Evolutionary conservation across 768 basidiomycete genomes (phyloP).

Genomic region (Crepidotus variabilis): DNA sequence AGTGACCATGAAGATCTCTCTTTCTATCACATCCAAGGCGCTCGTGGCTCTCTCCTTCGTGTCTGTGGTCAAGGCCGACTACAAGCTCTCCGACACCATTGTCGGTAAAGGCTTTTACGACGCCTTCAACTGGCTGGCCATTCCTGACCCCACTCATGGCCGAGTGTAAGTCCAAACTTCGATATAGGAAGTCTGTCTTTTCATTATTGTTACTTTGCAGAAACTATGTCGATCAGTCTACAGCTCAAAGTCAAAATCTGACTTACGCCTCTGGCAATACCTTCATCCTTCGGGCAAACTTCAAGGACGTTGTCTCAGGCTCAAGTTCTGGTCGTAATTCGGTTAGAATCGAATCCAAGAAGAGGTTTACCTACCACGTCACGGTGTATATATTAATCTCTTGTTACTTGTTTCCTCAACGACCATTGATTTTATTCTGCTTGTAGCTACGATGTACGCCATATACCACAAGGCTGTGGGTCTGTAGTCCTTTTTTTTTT

Average conservation of each 20-base stretch:
- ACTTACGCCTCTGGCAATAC: slow-evolving; percentile 39
- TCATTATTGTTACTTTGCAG: slow-evolving; percentile 16
- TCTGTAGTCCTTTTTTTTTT: slow-evolving; percentile 15
- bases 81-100: slow-evolving; percentile 42
- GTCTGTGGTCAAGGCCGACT: no score
- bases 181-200: neutral
- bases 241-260: slow-evolving; percentile 39
- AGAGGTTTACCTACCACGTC: slow-evolving; percentile 46
- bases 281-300: slow-evolving; percentile 47
- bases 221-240: slow-evolving; percentile 32
- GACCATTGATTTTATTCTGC: no score
- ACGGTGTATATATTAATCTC: slow-evolving; percentile 33
- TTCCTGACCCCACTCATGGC: slow-evolving; percentile 56
- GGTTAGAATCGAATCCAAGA: slow-evolving; percentile 47
- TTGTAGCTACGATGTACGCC: slow-evolving; percentile 31
- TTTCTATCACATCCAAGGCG: no score
- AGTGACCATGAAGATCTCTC: no score
- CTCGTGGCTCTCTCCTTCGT: no score
- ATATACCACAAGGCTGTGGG: slow-evolving; percentile 31
- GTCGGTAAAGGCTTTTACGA: slow-evolving; percentile 42
- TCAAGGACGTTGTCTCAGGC: slow-evolving; percentile 33
- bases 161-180: slow-evolving; percentile 47
- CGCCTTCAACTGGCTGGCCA: slow-evolving; percentile 43
- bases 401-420: neutral
- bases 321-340: slow-evolving; percentile 49